Conservation (phyloP, 345 rosid genomes). For the Bruguiera parviflora region DNA sequence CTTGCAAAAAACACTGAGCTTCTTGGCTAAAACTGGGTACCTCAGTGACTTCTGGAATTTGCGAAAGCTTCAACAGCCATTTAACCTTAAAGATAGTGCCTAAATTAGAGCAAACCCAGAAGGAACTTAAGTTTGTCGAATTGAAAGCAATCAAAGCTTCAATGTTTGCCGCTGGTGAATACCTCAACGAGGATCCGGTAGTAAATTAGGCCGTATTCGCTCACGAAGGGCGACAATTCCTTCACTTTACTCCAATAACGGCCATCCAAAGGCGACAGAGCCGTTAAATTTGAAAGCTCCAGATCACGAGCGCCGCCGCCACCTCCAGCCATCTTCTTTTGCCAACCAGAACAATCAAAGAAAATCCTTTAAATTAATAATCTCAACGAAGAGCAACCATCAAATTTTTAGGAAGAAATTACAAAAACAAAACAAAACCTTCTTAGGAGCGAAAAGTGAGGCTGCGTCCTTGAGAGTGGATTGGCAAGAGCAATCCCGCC, state of each 20-base stretch:
- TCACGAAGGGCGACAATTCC: constrained; percentile 78
- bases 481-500: constrained; percentile 24
- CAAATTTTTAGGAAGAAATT: no score
- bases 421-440: not conserved
- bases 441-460: constrained; percentile 11
- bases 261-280: constrained; percentile 89
- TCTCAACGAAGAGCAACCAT: not conserved
- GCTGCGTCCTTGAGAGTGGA: constrained; percentile 24
- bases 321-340: constrained; percentile 36
- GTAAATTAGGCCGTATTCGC: constrained; percentile 81
- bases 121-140: no score
- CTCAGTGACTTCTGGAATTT: constrained; percentile 65
- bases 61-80: constrained; percentile 87
- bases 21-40: constrained; percentile 79
- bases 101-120: no score
- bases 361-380: not conserved
- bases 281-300: constrained; percentile 72
- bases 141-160: no score
- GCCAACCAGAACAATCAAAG: constrained; percentile 27
- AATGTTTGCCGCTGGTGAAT: not conserved
- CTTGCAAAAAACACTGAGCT: constrained; percentile 58
- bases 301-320: constrained; percentile 31
- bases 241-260: constrained; percentile 87
- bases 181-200: constrained; percentile 90
- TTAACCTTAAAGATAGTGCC: constrained; percentile 46